These are phyloP conservation scores for Cercospora sp. DNA, from an alignment of 2,329 filamentous ascomycete genomes.

Conservation along the genomic window DNA sequence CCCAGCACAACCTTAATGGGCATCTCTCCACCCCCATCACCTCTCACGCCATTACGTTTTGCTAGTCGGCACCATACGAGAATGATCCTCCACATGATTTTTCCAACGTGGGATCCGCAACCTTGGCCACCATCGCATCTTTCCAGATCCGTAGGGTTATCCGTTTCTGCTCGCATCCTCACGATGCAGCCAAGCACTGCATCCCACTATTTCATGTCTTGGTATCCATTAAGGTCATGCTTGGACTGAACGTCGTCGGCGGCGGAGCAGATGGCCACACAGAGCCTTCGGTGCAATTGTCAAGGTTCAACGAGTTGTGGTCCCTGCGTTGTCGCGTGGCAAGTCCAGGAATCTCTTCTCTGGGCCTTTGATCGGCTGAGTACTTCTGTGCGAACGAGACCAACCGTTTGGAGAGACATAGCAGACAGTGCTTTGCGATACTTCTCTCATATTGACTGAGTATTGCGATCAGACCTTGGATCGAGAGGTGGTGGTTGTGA, in stretches of 20 bases:
- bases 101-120: background rate
- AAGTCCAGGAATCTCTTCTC: slow-evolving; percentile 1
- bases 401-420: background rate
- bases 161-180: slow-evolving; percentile 11
- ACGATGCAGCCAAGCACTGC: slow-evolving; percentile 17
- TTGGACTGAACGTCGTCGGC: slow-evolving; percentile 4
- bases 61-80: background rate
- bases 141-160: slow-evolving; percentile 13
- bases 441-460: background rate
- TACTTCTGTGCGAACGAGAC: background rate
- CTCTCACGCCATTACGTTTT: slow-evolving; percentile 5
- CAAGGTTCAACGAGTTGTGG: background rate
- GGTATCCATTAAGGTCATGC: slow-evolving; percentile 15
- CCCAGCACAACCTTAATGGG: slow-evolving; percentile 11
- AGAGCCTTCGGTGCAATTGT: background rate
- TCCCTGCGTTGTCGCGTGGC: slow-evolving; percentile 9
- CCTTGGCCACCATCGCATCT: slow-evolving; percentile 14
- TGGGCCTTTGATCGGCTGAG: slow-evolving; percentile 3
- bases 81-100: background rate
- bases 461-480: background rate
- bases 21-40: background rate
- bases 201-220: slow-evolving; percentile 5
- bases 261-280: background rate
- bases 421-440: background rate
- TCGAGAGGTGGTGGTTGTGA: background rate